phyloP scores from a whole-genome alignment of 202 grass and related monocot genomes.

The Zizania palustris region DNA sequence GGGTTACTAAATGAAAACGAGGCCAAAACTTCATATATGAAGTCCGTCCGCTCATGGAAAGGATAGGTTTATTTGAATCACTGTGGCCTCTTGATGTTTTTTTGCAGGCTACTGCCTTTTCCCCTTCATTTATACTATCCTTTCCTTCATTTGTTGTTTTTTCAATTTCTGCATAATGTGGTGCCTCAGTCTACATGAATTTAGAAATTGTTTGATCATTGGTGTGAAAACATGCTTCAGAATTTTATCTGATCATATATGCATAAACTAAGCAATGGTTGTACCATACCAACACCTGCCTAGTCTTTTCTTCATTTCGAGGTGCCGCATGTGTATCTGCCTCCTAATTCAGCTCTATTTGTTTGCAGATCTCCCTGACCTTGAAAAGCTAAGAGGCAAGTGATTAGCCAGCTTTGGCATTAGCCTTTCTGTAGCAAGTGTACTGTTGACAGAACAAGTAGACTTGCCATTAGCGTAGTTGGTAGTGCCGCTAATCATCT shows the following conservation, averaged over 20 bases:
- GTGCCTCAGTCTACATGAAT: background rate
- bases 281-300: background rate
- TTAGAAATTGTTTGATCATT: background rate
- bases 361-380: slow-evolving; percentile 92
- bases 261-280: background rate
- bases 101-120: background rate
- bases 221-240: background rate
- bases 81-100: background rate
- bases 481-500: background rate
- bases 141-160: background rate
- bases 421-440: slow-evolving; percentile 35
- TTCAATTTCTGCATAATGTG: background rate
- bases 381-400: slow-evolving; percentile 89
- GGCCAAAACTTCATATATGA: background rate
- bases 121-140: too few relatives aligned
- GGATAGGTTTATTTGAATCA: background rate
- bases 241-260: slow-evolving; percentile 12
- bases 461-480: background rate
- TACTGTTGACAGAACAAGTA: slow-evolving; percentile 34
- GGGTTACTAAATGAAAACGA: slow-evolving; percentile 5
- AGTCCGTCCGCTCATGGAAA: background rate
- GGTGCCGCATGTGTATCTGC: background rate
- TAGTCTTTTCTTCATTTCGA: background rate
- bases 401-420: slow-evolving; percentile 40
- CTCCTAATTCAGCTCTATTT: slow-evolving; percentile 34